phyloP scores from a whole-genome alignment of 106 monocot species.

The Dendrobium officinale region DNA sequence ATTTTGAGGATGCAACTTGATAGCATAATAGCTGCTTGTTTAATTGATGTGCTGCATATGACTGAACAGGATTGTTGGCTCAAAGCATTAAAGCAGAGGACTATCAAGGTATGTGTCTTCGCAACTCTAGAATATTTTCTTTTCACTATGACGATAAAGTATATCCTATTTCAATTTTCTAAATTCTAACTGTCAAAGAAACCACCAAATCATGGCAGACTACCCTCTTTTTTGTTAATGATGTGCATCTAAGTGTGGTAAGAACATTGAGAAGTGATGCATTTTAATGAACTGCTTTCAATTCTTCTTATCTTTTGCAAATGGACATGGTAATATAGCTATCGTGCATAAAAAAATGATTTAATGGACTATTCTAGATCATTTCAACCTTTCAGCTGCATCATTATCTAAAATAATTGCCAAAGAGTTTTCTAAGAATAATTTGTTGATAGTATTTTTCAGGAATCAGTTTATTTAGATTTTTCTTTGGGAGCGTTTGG shows the following conservation, averaged over 20 bases:
- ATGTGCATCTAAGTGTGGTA: not conserved
- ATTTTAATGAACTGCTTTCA: not conserved
- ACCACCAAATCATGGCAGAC: not conserved
- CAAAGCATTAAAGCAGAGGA: constrained; percentile 23
- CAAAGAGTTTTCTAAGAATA: too few species aligned
- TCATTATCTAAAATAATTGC: not conserved
- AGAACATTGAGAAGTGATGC: not conserved
- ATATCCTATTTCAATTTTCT: not conserved
- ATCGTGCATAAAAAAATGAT: not conserved
- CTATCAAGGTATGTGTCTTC: constrained; percentile 21
- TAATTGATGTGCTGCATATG: not conserved
- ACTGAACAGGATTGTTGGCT: constrained; percentile 17
- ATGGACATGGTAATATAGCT: not conserved
- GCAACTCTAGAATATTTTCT: not conserved
- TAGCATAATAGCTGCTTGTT: not conserved
- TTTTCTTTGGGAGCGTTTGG: too few species aligned
- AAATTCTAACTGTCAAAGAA: not conserved
- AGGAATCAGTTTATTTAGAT: too few species aligned
- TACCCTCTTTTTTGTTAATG: not conserved
- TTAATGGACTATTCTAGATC: not conserved
- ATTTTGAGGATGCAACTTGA: constrained; percentile 1
- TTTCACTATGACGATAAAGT: not conserved
- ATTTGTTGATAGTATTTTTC: too few species aligned
- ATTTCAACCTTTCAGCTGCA: not conserved
- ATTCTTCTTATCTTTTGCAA: not conserved